Evolutionary conservation across 768 basidiomycete genomes (phyloP).

Genomic region (Termitomyces sp.): DNA sequence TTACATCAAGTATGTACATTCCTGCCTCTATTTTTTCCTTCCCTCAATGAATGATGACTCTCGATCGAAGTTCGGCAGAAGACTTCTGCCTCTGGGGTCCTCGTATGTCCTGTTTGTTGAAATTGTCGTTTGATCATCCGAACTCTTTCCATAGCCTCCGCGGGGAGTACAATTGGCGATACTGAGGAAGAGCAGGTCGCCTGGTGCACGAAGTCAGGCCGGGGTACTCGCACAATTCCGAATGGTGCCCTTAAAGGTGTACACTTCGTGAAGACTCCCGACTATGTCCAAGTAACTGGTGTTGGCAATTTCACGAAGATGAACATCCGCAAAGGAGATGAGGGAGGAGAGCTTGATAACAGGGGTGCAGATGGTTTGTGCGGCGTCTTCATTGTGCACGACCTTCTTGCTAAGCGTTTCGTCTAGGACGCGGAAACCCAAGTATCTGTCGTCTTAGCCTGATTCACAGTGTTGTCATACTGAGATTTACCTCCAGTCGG

Average conservation of each 20-base stretch:
- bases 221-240: slow-evolving; percentile 72
- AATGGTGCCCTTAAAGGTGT: slow-evolving; percentile 62
- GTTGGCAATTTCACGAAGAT: slow-evolving; percentile 69
- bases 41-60: not conserved
- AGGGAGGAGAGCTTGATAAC: slow-evolving; percentile 70
- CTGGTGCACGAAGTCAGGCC: slow-evolving; percentile 72
- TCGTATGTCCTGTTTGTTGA: slow-evolving; percentile 28
- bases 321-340: slow-evolving; percentile 52
- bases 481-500: slow-evolving; percentile 40
- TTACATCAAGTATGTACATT: slow-evolving; percentile 49
- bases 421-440: slow-evolving; percentile 36
- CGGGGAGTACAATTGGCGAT: slow-evolving; percentile 57
- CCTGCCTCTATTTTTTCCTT: slow-evolving; percentile 3
- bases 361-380: slow-evolving; percentile 55
- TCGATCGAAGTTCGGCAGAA: slow-evolving; percentile 39
- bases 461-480: not conserved
- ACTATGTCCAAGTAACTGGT: slow-evolving; percentile 62
- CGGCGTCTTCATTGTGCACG: not conserved
- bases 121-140: not conserved
- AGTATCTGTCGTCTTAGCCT: slow-evolving; percentile 16
- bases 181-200: slow-evolving; percentile 68
- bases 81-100: slow-evolving; percentile 77
- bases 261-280: slow-evolving; percentile 62
- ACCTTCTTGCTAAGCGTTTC: not conserved
- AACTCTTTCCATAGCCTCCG: not conserved